Evolutionary conservation across 805 yeast genomes (phyloP).

Genomic region (Candida morakotiae): DNA sequence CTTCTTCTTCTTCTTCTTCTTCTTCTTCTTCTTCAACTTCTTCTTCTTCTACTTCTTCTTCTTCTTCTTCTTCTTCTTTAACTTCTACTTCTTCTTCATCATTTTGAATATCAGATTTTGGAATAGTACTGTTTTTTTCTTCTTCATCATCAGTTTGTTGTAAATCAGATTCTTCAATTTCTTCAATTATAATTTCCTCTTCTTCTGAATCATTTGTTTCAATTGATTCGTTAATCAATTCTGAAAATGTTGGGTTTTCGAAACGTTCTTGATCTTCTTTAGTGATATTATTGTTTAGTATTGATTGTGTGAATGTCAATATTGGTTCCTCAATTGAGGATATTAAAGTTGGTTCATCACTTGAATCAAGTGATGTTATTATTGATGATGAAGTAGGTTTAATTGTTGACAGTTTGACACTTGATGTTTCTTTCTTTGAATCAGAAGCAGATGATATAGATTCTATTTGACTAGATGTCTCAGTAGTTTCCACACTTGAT

Average conservation of each 20-base stretch:
- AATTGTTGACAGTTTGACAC: not conserved
- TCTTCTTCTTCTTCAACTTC: conserved; percentile 8
- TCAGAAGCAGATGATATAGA: not conserved
- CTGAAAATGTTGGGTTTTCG: not conserved
- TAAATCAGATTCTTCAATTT: conserved; percentile 4
- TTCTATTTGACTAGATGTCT: no score
- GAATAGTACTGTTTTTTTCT: not conserved
- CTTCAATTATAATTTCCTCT: conserved; percentile 2
- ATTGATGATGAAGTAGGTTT: not conserved
- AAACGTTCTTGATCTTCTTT: not conserved
- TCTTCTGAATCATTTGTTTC: conserved; percentile 5
- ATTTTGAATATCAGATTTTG: not conserved
- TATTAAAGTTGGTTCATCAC: not conserved
- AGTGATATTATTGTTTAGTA: not conserved
- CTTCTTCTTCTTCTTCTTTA: conserved; percentile 8
- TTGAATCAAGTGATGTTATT: not conserved
- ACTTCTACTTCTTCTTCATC: conserved; percentile 4
- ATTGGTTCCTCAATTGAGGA: conserved; percentile 1
- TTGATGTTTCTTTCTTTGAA: not conserved
- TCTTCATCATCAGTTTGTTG: not conserved
- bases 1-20: conserved; percentile 6
- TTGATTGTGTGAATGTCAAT: no score
- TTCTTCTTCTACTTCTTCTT: conserved; percentile 5
- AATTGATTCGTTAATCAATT: no score
- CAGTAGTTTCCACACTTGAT: not conserved